A percentile compares a stretch with the other conserved stretches of the same genome.
These are phyloP conservation scores for Crithidia bombi DNA, from an alignment of 208 protist species.

Conservation along the genomic window DNA sequence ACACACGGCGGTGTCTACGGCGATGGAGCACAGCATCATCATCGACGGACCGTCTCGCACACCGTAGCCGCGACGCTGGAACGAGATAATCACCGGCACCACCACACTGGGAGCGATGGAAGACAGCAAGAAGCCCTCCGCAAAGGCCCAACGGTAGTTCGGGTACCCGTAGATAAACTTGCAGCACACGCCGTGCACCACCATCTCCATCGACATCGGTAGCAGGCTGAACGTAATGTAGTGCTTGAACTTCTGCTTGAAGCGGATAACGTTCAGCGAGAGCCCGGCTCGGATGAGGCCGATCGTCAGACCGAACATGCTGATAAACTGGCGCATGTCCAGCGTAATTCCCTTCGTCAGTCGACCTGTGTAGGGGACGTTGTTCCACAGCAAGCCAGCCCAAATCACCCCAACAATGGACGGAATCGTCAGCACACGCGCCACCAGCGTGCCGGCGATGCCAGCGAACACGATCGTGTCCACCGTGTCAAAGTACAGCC, in stretches of 20 bases:
- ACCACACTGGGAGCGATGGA: conserved; percentile 55
- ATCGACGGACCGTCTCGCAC: conserved; percentile 55
- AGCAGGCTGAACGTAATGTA: conserved; percentile 49
- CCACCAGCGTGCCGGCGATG: conserved; percentile 43
- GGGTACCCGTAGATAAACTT: conserved; percentile 54
- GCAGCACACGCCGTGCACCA: conserved; percentile 50
- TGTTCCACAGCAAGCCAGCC: conserved; percentile 63
- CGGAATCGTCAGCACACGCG: conserved; percentile 43
- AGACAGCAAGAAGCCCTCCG: conserved; percentile 55
- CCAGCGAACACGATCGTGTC: conserved; percentile 56
- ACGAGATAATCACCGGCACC: conserved; percentile 53
- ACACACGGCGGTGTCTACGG: conserved; percentile 48
- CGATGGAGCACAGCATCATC: conserved; percentile 63
- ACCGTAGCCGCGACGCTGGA: conserved; percentile 53
- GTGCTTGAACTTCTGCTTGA: conserved; percentile 56
- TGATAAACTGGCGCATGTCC: conserved; percentile 41
- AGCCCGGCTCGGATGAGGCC: conserved; percentile 59
- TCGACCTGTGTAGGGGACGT: conserved; percentile 47
- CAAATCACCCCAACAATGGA: conserved; percentile 56
- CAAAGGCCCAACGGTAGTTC: conserved; percentile 48
- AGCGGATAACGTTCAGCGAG: conserved; percentile 53
- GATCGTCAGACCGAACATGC: conserved; percentile 52
- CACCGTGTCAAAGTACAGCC: conserved; percentile 60
- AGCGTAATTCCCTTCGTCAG: conserved; percentile 52
- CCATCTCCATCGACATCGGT: conserved; percentile 49